Percentiles rank a stretch among this genome's conserved stretches.
Conservation (phyloP, 768 basidiomycete genomes). For the Hygrocybe punicea region DNA sequence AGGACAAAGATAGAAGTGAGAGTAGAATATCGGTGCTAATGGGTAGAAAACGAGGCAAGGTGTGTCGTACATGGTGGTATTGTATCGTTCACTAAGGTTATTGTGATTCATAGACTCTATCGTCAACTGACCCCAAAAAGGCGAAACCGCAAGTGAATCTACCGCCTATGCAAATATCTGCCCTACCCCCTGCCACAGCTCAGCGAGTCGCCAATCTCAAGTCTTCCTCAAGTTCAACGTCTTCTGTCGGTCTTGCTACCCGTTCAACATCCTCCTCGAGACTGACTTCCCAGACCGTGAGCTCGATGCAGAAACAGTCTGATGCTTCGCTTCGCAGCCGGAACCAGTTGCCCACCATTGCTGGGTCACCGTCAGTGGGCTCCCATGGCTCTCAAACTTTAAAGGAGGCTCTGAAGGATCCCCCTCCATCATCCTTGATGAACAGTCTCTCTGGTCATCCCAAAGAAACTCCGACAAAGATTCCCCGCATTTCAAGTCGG, state of each 20-base stretch:
- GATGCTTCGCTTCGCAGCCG: conserved; percentile 76
- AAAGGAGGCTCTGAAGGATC: conserved; percentile 54
- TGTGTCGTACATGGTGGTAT: conserved; percentile 31
- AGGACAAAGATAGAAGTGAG: conserved; percentile 86
- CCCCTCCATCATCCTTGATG: conserved; percentile 48
- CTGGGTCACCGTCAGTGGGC: conserved; percentile 88
- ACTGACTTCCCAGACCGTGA: conserved; percentile 76
- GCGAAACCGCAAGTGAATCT: conserved; percentile 59
- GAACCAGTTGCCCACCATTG: conserved; percentile 82
- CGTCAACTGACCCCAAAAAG: conserved; percentile 78
- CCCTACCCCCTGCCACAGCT: conserved; percentile 75
- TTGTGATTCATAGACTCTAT: conserved; percentile 59
- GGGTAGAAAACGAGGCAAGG: conserved; percentile 89
- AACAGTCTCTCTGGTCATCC: conserved; percentile 51
- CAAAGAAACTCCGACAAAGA: conserved; percentile 90
- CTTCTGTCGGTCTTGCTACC: conserved; percentile 40
- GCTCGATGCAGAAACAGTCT: conserved; percentile 84
- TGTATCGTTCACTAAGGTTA: not conserved
- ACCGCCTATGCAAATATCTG: conserved; percentile 89
- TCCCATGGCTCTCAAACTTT: conserved; percentile 45
- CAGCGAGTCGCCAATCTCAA: conserved; percentile 84
- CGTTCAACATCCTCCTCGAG: conserved; percentile 53
- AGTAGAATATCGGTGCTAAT: conserved; percentile 85
- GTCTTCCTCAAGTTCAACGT: conserved; percentile 46
- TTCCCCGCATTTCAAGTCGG: conserved; percentile 86